Base-by-base conservation (phyloP, 345 rosid species). In the Acer negundo region DNA sequence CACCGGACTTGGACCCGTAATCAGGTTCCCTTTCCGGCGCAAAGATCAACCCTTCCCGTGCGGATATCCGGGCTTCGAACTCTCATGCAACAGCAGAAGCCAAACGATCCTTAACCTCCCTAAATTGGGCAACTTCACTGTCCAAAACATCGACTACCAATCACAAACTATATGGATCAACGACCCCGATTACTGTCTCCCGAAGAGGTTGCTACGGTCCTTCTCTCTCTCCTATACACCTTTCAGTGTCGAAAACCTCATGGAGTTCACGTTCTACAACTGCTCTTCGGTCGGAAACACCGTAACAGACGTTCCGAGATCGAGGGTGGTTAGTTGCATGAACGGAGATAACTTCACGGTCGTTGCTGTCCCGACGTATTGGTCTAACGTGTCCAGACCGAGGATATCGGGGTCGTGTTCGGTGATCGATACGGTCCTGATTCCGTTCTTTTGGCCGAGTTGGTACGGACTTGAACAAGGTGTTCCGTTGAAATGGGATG, bases 1-100 rank as follows among this genome's bases (percentile, higher is more conserved):
- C 31, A 8, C 6, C 20, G 22, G 38, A n/a, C 79, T 44, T 13
- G 7, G 28, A n/a, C 79, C 53, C 13, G 2, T 11, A 15, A 63
- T 90, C 10, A 78, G 81, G 0, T 90, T 88, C 80, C 91, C 93
- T 16, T 90, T 88, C 84, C 59, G 77, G 56, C 47, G 81, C 20
- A 26, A 1, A 47, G 15, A 2, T 68, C 10, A 38, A 7, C 69
- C 40, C 13, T 15, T 26, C 2, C 38, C 31, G 20, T 64, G 81
- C 13, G 78, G 86, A 65, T 87, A 77, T 66, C 89, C 87, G 0
- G 86, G 84, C 6, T 89, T 87, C 66, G 69, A 73, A 17, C 85
- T 91, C 61, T 79, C 84, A 6, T 89, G 91, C 85, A 74, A 73
- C 77, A 13, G 23, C 28, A 24, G 1, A 12, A 55, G 20, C 47